Base-by-base conservation (phyloP, 164 flowering plant species). In the Vitis rupestris region DNA sequence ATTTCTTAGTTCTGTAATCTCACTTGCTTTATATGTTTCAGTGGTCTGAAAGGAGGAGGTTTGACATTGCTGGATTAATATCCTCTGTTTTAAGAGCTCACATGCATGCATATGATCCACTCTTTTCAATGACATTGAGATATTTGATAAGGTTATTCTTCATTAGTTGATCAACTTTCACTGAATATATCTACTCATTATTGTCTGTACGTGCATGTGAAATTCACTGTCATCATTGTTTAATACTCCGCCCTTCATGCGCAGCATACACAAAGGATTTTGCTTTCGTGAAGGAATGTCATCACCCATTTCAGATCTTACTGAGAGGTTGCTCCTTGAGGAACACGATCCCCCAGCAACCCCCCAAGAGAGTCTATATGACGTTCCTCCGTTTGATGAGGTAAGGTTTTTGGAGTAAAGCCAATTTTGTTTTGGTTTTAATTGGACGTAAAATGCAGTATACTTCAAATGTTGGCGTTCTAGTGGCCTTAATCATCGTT, bases 331-430 rank as follows among this genome's bases (percentile, higher is more conserved):
- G 83, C 94, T 96, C 44, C 91, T 92, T 72, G 97, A 93, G 84
- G 97, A 92, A 64, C 90, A 82, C 56, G 99, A 96, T 62, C 85
- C 88, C 8, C 90, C 97, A 74, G 96, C 92, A 58, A 81, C 79
- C 63, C 89, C 95, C 9, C 88, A 83, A 65, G 99, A 93, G 78
- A 82, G 83, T 78, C 63, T 86, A 53, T 84, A 68, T 70, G 97
- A 88, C 76, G 95, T 86, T 58, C 97, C 97, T 70, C 98, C 97
- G 19, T 96, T 91, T 88, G 97, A 92, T 76, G 99, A 96, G 97
- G 99, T 89, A 59, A 74, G 80, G 15, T 79, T 65, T 72, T 10
- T 69, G n/a, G 31, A 19, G 7, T 47, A 10, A 15, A 14, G 44
- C 12, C 1, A 8, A 48, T 44, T 59, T 55, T 14, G 48, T 48